Conservation (phyloP, 2,329 filamentous ascomycete species). For the Calonectria leucothoes region DNA sequence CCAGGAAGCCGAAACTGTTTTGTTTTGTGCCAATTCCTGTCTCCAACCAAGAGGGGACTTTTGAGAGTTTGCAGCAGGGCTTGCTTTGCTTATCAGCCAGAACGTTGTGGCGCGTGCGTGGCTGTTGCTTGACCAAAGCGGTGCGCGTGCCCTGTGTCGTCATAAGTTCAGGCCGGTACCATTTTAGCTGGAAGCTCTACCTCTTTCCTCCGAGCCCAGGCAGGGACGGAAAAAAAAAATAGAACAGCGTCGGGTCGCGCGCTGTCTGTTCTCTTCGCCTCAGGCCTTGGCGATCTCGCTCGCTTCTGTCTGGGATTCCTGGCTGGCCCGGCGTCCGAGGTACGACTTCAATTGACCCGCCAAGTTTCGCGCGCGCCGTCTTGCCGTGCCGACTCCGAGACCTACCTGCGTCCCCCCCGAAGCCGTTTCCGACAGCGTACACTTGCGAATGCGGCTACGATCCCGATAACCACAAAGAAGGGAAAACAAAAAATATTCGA, state of each 20-base stretch:
- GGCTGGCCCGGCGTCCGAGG: constrained; percentile 19
- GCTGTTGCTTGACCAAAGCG: constrained; percentile 28
- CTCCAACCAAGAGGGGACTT: background rate
- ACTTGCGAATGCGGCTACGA: constrained; percentile 1
- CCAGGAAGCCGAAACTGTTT: background rate
- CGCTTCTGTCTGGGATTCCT: constrained; percentile 9
- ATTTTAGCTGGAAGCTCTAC: constrained; percentile 29
- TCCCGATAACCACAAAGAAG: constrained; percentile 2
- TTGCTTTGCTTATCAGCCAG: constrained; percentile 21
- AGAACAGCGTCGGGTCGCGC: background rate
- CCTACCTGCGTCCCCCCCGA: background rate
- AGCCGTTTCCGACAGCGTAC: background rate
- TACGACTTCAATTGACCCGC: constrained; percentile 28
- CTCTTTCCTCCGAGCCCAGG: constrained; percentile 13
- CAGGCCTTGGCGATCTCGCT: constrained; percentile 1
- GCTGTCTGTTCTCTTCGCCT: background rate
- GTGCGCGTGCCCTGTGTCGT: constrained; percentile 42
- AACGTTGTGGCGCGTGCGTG: constrained; percentile 35
- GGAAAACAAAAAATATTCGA: background rate
- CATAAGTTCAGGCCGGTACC: constrained; percentile 38
- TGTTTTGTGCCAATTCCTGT: constrained; percentile 1
- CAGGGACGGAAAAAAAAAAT: constrained; percentile 16
- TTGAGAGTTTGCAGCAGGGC: background rate
- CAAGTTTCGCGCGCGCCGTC: constrained; percentile 2
- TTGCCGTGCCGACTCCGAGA: constrained; percentile 14